Evolutionary conservation across 768 basidiomycete species (phyloP), one percentile per base, ranked within the genome.

Genomic region (Asterophora parasitica): DNA sequence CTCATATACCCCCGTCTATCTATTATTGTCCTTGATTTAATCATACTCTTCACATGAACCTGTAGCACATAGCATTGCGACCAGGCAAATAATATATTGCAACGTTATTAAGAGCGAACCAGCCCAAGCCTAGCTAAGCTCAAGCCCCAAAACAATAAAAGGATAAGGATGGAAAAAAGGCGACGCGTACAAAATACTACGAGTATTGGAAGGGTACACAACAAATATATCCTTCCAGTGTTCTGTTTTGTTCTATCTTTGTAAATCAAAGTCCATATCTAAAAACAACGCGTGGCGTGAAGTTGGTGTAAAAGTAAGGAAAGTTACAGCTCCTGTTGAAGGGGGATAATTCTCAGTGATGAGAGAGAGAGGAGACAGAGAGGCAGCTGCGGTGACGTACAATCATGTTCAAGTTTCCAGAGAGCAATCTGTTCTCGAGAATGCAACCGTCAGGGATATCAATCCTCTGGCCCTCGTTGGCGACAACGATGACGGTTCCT

Each of bases 401-500:
- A 61, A 84, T 91, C 81, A 91, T 87, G 61, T 81, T 85, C 65
- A 92, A 68, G 69, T 88, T 91, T 52, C 91, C 89, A 36, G 89
- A 89, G 40, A 93, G 74, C 53, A 92, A 65, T 57, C 85, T 71
- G 64, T 88, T 86, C 66, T 89, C 88, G 34, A 89, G 68, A 54
- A 85, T 78, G 59, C 85, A 82, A 2, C 88, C 87, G 61, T 92
- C 88, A 2, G 88, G 88, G 52, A 92, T 84, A 60, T 87, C 82
- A 50, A 93, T 92, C 56, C 81, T 74, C 64, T 83, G 81, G 19
- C 87, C 85, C 62, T 92, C 88, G 58, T 87, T 88, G 51, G 89
- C 84, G 46, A 88, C 84, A 46, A 90, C 74, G 57, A 95, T 93
- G 59, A 94, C 92, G 28, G 92, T 95, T 5, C 92, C 92, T 20